These are phyloP conservation scores for Veloporphyrellus conicus DNA, from an alignment of 1,284 basidiomycete genomes.

Conservation along the genomic window DNA sequence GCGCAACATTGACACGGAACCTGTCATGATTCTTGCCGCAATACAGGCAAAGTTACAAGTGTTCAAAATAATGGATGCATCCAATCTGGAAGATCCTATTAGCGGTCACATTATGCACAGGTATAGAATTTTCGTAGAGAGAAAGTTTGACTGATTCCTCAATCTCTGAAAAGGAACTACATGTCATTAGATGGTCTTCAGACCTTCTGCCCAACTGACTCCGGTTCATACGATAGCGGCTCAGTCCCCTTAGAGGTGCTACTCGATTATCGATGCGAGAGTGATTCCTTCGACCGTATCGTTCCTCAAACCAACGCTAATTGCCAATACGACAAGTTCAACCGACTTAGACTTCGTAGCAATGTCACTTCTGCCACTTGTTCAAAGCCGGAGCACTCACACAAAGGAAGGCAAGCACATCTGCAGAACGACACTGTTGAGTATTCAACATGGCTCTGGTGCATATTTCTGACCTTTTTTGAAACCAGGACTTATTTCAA, in stretches of 20 bases:
- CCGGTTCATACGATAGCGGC: constrained; percentile 39
- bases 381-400: constrained; percentile 32
- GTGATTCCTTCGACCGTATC: constrained; percentile 80
- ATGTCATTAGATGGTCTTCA: constrained; percentile 78
- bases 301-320: constrained; percentile 86
- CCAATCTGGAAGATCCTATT: constrained; percentile 78
- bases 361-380: constrained; percentile 52
- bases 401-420: constrained; percentile 53
- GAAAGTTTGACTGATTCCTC: constrained; percentile 1
- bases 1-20: constrained; percentile 50
- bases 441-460: constrained; percentile 10
- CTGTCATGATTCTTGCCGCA: constrained; percentile 76
- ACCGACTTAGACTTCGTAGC: constrained; percentile 80
- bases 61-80: constrained; percentile 78
- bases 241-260: constrained; percentile 86
- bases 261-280: constrained; percentile 80
- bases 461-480: constrained; percentile 12
- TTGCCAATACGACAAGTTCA: constrained; percentile 93
- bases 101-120: constrained; percentile 84
- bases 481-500: constrained; percentile 69
- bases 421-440: constrained; percentile 76
- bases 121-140: constrained; percentile 37
- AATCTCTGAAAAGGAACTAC: constrained; percentile 54
- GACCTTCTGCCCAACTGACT: constrained; percentile 73
- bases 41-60: constrained; percentile 79